Evolutionary conservation across 768 basidiomycete genomes (phyloP).

Genomic region (Lactifluus subvellereus): DNA sequence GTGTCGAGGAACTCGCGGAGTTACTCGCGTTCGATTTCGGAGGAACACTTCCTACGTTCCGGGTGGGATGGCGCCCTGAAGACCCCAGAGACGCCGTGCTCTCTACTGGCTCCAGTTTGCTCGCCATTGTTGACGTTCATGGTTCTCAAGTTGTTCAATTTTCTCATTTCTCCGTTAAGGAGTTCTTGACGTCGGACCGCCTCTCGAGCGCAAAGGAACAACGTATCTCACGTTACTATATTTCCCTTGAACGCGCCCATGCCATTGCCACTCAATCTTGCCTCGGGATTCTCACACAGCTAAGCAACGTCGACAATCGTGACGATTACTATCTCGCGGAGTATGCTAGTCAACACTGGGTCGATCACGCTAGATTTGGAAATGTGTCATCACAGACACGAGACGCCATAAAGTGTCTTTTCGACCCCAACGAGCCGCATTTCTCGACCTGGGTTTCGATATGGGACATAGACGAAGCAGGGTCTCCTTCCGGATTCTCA

Average conservation of each 20-base stretch:
- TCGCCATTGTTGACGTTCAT: not conserved
- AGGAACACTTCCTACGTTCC: not conserved
- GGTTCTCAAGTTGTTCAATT: not conserved
- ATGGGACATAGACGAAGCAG: not conserved
- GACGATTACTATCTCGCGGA: not conserved
- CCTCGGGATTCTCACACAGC: not conserved
- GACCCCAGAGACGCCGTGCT: not conserved
- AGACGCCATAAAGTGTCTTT: not conserved
- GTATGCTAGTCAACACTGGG: slow-evolving; percentile 2
- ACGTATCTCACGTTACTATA: not conserved
- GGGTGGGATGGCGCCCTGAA: not conserved
- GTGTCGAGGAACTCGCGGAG: not conserved
- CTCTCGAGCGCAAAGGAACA: not conserved
- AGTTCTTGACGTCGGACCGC: not conserved
- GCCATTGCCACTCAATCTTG: not conserved
- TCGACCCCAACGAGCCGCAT: not conserved
- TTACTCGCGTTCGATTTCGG: not conserved
- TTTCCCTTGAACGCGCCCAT: not conserved
- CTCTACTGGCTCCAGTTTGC: not conserved
- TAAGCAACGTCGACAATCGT: not conserved
- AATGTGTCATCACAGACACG: not conserved
- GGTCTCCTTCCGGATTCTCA: too few relatives aligned
- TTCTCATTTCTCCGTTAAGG: slow-evolving; percentile 2
- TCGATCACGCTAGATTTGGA: not conserved
- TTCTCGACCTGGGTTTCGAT: not conserved